Evolutionary conservation across 1,139 yeast species (phyloP), one percentile per base, ranked within the genome.

Genomic region (Candida frijolesensis): DNA sequence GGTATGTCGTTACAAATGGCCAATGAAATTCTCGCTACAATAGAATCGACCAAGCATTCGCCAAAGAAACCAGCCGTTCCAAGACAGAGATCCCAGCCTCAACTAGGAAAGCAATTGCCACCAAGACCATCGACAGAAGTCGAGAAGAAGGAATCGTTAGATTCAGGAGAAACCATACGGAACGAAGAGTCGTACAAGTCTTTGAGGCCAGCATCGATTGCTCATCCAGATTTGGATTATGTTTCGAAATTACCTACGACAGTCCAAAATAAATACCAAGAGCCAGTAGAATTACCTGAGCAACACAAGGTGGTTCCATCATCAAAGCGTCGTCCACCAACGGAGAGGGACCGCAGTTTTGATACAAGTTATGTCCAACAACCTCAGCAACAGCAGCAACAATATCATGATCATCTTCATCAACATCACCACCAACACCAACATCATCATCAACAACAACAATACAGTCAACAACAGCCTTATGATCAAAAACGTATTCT

Each of bases 1-100:
- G 99, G 99, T 52, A 92, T 94, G 96, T 83, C 97, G 1, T 90
- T 94, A 92, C 97, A 91, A 63, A 89, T 88, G 83, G 98, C 98
- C 3, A 91, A 90, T 61, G 88, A 87, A 65, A 89, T 94, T 55
- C 72, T 94, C 54, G 83, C 84, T 54, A 90, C 97, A 6, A 91
- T 94, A 63, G 87, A 89, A 64, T 83, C 87, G 42, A 87, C 97
- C 1, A 22, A 54, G 35, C 46, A 49, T 1, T 53, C 57, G n/a
- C 59, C 59, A 34, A 52, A 46, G 45, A 56, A 53, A 43, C 41
- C 42, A 33, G 30, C 9, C 22, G 41, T 42, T 10, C 34, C 45
- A 14, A 27, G 40, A 34, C 40, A 48, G 11, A 58, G 51, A 55
- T 64, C 25, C 51, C 64, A 18, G 57, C 58, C 39, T 48, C 56